Evolutionary conservation across 352 stramenopile genomes (phyloP), one percentile per base, ranked within the genome.

Genomic region (Elongisporangium prolatum): DNA sequence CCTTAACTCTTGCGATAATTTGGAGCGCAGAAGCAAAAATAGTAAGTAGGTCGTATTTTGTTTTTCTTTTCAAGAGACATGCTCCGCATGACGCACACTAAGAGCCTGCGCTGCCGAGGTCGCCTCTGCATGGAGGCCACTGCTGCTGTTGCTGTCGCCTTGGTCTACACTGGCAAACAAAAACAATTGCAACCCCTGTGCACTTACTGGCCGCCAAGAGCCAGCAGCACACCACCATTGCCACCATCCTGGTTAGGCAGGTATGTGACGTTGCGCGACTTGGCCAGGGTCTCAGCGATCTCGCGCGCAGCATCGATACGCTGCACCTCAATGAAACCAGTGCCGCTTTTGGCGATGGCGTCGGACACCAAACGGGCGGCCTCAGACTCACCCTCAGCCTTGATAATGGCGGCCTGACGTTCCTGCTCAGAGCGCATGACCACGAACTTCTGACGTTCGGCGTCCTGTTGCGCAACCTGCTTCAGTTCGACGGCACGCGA

Each of bases 241-340:
- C 78, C 72, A 57, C 81, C 81, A 10, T 88, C 75, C 66, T 96
- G 83, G 58, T 93, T 90, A 38, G 98, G 98, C 60, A 99, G 80
- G 85, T 99, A 99, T 54, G 96, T 98, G 56, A 99, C 88, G 77
- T 99, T 99, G 66, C 96, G 92, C 55, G 92, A 97, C 72, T 91
- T 94, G 52, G 97, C 93, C 25, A 99, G 84, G 44, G 97, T 99
- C 75, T 93, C 89, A 5, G 98, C 98, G 72, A 99, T 99, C 74
- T 99, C 97, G 64, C 98, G 98, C n/a, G 98, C 98, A 14, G 98
- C 98, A 74, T 99, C 97, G 65, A 99, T 99, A 71, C 97, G 94
- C 72, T 98, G 93, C 57, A 99, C 97, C 74, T 99, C 97, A 61
- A 99, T 98, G 74, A 99, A 98, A 50, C 96, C 98, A 55, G 87